Evolutionary conservation across 345 rosid species (phyloP).

Genomic region (Anacardium occidentale): DNA sequence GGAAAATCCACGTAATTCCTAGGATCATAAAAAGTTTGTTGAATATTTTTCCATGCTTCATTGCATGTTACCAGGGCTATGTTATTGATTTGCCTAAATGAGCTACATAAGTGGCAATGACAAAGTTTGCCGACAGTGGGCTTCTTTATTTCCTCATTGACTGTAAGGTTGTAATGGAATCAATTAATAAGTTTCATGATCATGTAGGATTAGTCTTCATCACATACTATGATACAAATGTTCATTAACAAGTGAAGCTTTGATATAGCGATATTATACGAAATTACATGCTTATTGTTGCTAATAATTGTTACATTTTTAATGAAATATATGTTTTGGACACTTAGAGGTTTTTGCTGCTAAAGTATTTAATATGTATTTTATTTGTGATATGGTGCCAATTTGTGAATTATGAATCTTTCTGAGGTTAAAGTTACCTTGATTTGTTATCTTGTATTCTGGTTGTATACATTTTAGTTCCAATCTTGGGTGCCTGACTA

Average conservation of each 20-base stretch:
- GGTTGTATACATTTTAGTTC: background rate
- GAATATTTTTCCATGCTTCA: background rate
- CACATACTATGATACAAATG: background rate
- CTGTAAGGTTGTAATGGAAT: background rate
- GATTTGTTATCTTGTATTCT: background rate
- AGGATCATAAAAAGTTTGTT: background rate
- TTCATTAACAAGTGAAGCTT: background rate
- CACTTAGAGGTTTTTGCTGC: no score
- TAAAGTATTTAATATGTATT: background rate
- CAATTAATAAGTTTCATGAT: background rate
- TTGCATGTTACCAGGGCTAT: background rate
- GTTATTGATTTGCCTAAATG: background rate
- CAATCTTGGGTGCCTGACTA: background rate
- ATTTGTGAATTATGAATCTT: background rate
- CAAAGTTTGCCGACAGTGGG: background rate
- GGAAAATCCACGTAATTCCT: background rate
- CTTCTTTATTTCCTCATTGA: background rate
- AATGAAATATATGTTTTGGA: background rate
- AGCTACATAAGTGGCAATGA: background rate
- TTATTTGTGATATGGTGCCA: background rate
- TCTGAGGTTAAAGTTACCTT: background rate
- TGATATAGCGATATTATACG: background rate
- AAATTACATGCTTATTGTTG: background rate
- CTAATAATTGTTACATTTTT: background rate
- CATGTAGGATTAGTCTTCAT: background rate